Conservation (phyloP, 148 eudicot species). For the Rhododendron ferrugineum region DNA sequence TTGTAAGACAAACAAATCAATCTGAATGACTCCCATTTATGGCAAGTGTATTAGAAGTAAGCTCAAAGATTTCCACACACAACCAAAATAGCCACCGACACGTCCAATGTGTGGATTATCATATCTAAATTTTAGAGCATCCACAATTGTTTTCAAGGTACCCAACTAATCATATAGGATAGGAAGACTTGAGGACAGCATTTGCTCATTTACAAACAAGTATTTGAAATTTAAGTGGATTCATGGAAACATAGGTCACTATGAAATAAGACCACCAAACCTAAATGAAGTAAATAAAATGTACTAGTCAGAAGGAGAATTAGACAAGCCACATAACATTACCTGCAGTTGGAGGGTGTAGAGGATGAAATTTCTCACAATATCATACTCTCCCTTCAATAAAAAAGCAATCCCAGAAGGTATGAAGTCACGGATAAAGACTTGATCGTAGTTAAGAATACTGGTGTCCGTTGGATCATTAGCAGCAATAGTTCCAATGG, state of each 20-base stretch:
- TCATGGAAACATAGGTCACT: not conserved
- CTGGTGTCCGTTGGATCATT: conserved; percentile 63
- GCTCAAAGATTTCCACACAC: not conserved
- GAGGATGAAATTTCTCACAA: conserved; percentile 44
- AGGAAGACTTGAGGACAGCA: not conserved
- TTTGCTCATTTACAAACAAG: not conserved
- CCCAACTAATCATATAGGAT: not conserved
- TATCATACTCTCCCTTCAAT: conserved; percentile 44
- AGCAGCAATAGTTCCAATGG: conserved; percentile 88
- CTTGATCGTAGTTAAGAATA: conserved; percentile 36
- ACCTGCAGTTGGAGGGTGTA: conserved; percentile 53
- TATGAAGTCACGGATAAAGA: conserved; percentile 45
- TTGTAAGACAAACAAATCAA: not conserved
- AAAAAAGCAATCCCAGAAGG: conserved; percentile 48
- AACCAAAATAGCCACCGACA: not conserved
- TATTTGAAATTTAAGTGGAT: not conserved
- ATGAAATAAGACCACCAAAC: not conserved
- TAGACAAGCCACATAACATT: not conserved
- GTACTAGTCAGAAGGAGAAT: not conserved
- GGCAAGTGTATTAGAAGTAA: not conserved
- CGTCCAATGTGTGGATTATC: not conserved
- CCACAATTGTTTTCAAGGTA: not conserved
- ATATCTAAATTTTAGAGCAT: not conserved
- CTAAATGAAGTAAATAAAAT: not conserved
- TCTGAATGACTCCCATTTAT: not conserved